phyloP scores from a whole-genome alignment of 2,329 filamentous ascomycete species.

The Aspergillus fijiensis region DNA sequence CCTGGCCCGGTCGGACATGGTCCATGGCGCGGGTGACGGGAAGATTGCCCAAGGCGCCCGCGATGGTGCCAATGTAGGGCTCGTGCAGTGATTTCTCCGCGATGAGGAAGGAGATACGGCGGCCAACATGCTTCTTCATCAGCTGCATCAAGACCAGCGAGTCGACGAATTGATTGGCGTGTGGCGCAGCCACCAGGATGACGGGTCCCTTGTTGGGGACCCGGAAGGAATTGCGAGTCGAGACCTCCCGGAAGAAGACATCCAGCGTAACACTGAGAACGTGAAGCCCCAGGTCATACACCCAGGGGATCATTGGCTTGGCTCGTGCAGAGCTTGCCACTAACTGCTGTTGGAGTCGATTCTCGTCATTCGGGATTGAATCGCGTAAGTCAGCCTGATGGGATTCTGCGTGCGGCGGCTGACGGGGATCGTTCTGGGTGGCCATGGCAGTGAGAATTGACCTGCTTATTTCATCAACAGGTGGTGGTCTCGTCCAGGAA shows the following conservation, averaged over 20 bases:
- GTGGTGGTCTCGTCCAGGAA: no score
- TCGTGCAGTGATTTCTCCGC: constrained; percentile 93
- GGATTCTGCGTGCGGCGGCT: no score
- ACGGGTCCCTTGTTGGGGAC: constrained; percentile 85
- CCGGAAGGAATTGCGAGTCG: constrained; percentile 92
- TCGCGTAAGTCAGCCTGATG: no score
- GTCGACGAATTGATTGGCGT: constrained; percentile 98
- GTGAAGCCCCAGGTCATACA: no score
- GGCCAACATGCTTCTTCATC: constrained; percentile 78
- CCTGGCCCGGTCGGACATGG: constrained; percentile 73
- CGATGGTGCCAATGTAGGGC: constrained; percentile 82
- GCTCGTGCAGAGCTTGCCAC: no score
- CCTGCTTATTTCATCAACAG: no score
- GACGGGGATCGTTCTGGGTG: no score
- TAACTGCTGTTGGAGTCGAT: no score
- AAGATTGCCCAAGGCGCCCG: constrained; percentile 80
- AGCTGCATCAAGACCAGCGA: constrained; percentile 90
- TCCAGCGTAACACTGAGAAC: no score
- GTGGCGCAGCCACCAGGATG: constrained; percentile 92
- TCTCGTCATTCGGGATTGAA: no score
- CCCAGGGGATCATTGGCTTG: no score
- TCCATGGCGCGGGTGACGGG: constrained; percentile 94
- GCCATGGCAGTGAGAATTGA: no score
- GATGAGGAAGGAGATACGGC: constrained; percentile 87
- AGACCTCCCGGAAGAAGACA: constrained; percentile 79